Conservation (phyloP, 1,139 yeast genomes). For the Kodamaea suecica region DNA sequence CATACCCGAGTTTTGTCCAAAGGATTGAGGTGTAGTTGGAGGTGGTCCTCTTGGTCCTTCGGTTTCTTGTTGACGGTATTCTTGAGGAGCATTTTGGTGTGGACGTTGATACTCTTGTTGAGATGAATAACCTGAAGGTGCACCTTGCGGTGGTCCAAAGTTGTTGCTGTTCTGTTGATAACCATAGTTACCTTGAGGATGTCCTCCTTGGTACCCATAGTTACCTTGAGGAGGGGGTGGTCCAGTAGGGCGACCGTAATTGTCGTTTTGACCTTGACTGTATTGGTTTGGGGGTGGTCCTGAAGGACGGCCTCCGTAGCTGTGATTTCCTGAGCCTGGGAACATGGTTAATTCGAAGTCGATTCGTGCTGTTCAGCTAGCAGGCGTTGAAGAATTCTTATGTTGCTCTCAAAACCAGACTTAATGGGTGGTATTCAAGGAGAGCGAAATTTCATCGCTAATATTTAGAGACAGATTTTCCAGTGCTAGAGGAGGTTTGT, state of each 20-base stretch:
- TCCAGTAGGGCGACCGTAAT: constrained; percentile 2
- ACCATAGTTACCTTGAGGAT: constrained; percentile 3
- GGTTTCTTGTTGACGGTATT: background rate
- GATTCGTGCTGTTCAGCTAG: no score
- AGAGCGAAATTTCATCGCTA: no score
- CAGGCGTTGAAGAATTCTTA: no score
- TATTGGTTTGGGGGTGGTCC: constrained; percentile 15
- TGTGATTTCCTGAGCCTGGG: constrained; percentile 22
- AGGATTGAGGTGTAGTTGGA: constrained; percentile 21
- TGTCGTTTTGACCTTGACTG: background rate
- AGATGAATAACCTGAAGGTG: background rate
- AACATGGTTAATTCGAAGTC: constrained; percentile 22
- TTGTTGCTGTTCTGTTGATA: constrained; percentile 3
- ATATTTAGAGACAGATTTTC: no score
- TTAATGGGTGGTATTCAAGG: no score
- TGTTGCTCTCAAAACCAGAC: no score
- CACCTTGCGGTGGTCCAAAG: background rate
- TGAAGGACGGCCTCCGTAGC: constrained; percentile 7
- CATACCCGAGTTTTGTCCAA: constrained; percentile 21
- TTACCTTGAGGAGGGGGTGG: constrained; percentile 3
- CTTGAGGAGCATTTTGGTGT: constrained; percentile 4
- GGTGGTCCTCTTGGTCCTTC: constrained; percentile 12
- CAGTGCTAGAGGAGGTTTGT: no score
- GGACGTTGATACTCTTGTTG: constrained; percentile 10
- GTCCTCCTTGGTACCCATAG: constrained; percentile 4